phyloP scores from a whole-genome alignment of 2,329 filamentous ascomycete genomes.

The Botrytis medusae region DNA sequence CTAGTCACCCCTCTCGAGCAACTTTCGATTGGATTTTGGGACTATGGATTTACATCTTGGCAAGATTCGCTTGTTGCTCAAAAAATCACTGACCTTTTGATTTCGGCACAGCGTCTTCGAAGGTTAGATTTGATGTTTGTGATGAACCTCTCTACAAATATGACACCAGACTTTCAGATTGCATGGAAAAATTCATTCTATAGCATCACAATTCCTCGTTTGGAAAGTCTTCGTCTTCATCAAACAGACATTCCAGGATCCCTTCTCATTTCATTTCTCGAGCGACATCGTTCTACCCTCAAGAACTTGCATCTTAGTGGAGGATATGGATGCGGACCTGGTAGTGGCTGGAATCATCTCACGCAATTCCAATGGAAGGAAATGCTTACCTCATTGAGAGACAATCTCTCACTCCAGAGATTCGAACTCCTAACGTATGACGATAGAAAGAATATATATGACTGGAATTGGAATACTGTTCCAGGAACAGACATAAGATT shows the following conservation, averaged over 20 bases:
- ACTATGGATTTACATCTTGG: slow-evolving; percentile 19
- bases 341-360: slow-evolving; percentile 16
- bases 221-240: slow-evolving; percentile 19
- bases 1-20: slow-evolving; percentile 2
- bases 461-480: slow-evolving; percentile 13
- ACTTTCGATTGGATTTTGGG: slow-evolving; percentile 20
- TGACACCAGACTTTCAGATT: slow-evolving; percentile 17
- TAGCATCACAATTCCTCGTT: slow-evolving; percentile 6
- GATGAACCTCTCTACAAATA: slow-evolving; percentile 18
- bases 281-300: neutral
- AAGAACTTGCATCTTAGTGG: slow-evolving; percentile 16
- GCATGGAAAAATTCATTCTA: slow-evolving; percentile 14
- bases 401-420: neutral
- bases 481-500: neutral
- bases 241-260: slow-evolving; percentile 15
- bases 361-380: slow-evolving; percentile 17
- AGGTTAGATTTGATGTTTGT: slow-evolving; percentile 21
- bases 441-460: slow-evolving; percentile 18
- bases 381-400: neutral
- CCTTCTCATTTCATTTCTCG: slow-evolving; percentile 13
- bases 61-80: slow-evolving; percentile 14
- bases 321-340: slow-evolving; percentile 10
- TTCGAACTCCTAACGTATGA: slow-evolving; percentile 21
- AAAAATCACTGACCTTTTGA: slow-evolving; percentile 3
- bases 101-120: neutral